Conservation (phyloP, 2,329 filamentous ascomycete species). For the Nemania sp. region DNA sequence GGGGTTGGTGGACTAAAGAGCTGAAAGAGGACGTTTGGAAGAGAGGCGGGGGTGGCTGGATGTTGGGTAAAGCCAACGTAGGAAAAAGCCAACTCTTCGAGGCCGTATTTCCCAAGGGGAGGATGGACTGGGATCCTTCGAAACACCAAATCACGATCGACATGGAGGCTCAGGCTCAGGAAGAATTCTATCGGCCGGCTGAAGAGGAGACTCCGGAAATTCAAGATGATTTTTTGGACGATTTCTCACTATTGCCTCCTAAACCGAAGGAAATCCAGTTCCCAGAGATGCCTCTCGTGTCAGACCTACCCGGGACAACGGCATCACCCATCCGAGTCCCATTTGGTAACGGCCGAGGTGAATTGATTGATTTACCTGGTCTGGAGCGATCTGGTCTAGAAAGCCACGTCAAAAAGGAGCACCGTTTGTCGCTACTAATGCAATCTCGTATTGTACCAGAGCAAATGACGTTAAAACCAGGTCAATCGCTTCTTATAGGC, state of each 20-base stretch:
- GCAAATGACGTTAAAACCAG: conserved; percentile 77
- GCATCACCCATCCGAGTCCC: conserved; percentile 94
- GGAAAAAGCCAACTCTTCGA: conserved; percentile 95
- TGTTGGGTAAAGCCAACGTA: conserved; percentile 98
- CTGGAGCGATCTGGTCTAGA: conserved; percentile 80
- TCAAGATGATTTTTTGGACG: conserved; percentile 50
- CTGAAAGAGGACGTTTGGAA: conserved; percentile 88
- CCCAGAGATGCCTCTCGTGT: conserved; percentile 87
- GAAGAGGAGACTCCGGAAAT: conserved; percentile 41
- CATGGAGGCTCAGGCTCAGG: conserved; percentile 44
- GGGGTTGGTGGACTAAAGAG: conserved; percentile 90
- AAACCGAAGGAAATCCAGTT: conserved; percentile 78
- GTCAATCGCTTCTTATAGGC: conserved; percentile 84
- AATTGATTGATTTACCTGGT: conserved; percentile 93
- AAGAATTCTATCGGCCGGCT: conserved; percentile 2
- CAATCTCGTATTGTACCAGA: conserved; percentile 77
- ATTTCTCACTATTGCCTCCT: conserved; percentile 77
- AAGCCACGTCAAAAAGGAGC: conserved; percentile 73
- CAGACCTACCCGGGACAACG: conserved; percentile 89
- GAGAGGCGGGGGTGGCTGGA: conserved; percentile 88
- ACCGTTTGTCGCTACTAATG: conserved; percentile 81
- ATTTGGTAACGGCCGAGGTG: conserved; percentile 86
- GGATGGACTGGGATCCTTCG: conserved; percentile 58
- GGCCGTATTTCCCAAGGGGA: conserved; percentile 84
- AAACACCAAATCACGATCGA: conserved; percentile 54